Percentiles rank a stretch among this genome's conserved stretches.
Evolutionary conservation across 2,329 filamentous ascomycete species (phyloP).

Genomic region (Neopestalotiopsis sp.): DNA sequence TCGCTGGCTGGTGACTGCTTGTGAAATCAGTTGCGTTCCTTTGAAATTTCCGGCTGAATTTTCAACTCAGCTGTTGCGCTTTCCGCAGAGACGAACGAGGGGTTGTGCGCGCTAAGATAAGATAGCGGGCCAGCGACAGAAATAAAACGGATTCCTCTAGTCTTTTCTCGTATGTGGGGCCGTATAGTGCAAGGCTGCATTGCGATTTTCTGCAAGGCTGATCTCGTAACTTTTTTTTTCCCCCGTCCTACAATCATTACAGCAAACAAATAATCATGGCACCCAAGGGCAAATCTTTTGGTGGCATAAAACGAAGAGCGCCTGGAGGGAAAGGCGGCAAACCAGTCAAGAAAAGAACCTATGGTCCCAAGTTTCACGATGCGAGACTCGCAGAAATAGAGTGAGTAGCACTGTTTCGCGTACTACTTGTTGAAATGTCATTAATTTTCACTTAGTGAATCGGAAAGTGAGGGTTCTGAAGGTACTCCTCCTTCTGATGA

Average conservation of each 20-base stretch:
- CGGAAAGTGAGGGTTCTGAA: conserved; percentile 38
- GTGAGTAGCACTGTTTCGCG: conserved; percentile 31
- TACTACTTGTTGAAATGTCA: not conserved
- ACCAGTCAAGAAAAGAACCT: conserved; percentile 29
- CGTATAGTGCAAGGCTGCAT: conserved; percentile 8
- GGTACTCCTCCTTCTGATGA: conserved; percentile 48
- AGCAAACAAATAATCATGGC: conserved; percentile 11
- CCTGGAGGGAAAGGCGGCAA: conserved; percentile 29
- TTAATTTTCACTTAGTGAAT: conserved; percentile 27
- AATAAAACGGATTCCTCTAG: not conserved
- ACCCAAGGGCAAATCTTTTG: conserved; percentile 20
- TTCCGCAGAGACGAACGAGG: conserved; percentile 43
- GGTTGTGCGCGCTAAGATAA: conserved; percentile 64
- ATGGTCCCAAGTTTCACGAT: conserved; percentile 49
- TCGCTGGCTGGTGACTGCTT: conserved; percentile 13
- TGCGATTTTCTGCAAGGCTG: conserved; percentile 13
- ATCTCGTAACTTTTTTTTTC: not conserved
- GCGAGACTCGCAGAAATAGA: conserved; percentile 51
- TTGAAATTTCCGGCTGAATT: conserved; percentile 45
- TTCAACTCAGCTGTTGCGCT: conserved; percentile 44
- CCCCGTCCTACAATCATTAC: not conserved
- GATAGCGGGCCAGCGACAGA: conserved; percentile 31
- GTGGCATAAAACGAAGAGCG: conserved; percentile 20
- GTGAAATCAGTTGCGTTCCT: not conserved
- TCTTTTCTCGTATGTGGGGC: not conserved